Conservation (phyloP, 306 rosid species). For the Rosa lucieae region DNA sequence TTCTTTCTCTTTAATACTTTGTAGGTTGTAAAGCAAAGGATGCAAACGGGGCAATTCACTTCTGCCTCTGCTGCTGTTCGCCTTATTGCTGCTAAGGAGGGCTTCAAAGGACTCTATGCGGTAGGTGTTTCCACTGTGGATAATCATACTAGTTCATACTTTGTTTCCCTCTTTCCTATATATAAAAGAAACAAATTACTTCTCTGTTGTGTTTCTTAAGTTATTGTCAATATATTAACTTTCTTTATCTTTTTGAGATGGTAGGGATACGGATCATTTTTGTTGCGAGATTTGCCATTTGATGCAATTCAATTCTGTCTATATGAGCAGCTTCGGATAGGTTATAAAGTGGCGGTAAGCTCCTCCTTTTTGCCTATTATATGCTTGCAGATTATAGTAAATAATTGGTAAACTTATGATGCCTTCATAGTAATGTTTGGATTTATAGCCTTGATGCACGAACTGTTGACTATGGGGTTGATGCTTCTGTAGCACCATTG, state of each 20-base stretch:
- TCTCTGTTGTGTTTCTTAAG: background rate
- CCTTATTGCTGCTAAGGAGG: constrained; percentile 74
- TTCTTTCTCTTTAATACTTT: constrained; percentile 23
- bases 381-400: constrained; percentile 3
- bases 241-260: constrained; percentile 20
- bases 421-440: constrained; percentile 4
- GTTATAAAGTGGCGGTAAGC: constrained; percentile 77
- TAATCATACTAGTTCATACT: background rate
- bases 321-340: constrained; percentile 90
- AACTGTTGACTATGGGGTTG: background rate
- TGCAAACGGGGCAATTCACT: constrained; percentile 92
- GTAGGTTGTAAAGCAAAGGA: constrained; percentile 97
- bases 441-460: constrained; percentile 15
- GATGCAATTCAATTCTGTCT: constrained; percentile 97
- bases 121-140: constrained; percentile 37
- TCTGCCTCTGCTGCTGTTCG: constrained; percentile 84
- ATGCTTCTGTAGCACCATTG: background rate
- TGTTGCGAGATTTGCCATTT: constrained; percentile 87
- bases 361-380: constrained; percentile 22
- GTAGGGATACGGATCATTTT: constrained; percentile 91
- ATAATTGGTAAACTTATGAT: background rate
- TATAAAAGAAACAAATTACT: background rate
- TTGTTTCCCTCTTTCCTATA: background rate
- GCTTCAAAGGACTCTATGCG: constrained; percentile 85
- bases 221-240: background rate